Evolutionary conservation across 495 filamentous ascomycete species (phyloP).

Genomic region (Lasiosphaeria miniovina): DNA sequence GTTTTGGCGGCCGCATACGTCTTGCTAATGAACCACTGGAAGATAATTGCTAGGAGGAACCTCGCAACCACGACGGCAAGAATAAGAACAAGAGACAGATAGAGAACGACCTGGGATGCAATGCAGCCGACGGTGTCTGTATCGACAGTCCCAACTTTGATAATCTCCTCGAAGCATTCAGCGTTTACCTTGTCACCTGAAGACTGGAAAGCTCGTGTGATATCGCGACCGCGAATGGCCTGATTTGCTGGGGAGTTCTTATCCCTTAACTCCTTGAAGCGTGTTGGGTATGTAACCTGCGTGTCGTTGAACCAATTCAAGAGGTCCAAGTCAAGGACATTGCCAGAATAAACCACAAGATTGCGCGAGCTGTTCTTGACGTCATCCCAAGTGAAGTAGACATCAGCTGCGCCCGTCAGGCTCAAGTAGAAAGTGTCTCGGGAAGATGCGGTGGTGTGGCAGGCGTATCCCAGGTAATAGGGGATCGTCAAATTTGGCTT

Average conservation of each 20-base stretch:
- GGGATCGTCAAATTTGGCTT: conserved; percentile 68
- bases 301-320: conserved; percentile 84
- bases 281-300: conserved; percentile 73
- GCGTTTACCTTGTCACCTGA: conserved; percentile 73
- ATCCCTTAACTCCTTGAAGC: conserved; percentile 75
- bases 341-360: conserved; percentile 87
- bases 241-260: conserved; percentile 53
- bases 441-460: conserved; percentile 70
- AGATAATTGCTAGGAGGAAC: conserved; percentile 84
- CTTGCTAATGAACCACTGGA: conserved; percentile 91
- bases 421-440: conserved; percentile 79
- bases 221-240: conserved; percentile 78
- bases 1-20: conserved; percentile 77
- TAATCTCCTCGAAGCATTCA: conserved; percentile 83
- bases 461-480: conserved; percentile 81
- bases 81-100: conserved; percentile 90
- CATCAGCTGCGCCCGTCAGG: conserved; percentile 47
- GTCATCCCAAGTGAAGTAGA: conserved; percentile 96
- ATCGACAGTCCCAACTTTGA: conserved; percentile 93
- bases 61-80: conserved; percentile 82
- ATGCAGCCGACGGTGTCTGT: conserved; percentile 97
- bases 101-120: conserved; percentile 94
- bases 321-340: conserved; percentile 89
- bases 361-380: conserved; percentile 86
- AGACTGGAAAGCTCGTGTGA: conserved; percentile 82